Evolutionary conservation across 352 stramenopile species (phyloP), one percentile per base, ranked within the genome.

Genomic region (Phytopythium helicoides): DNA sequence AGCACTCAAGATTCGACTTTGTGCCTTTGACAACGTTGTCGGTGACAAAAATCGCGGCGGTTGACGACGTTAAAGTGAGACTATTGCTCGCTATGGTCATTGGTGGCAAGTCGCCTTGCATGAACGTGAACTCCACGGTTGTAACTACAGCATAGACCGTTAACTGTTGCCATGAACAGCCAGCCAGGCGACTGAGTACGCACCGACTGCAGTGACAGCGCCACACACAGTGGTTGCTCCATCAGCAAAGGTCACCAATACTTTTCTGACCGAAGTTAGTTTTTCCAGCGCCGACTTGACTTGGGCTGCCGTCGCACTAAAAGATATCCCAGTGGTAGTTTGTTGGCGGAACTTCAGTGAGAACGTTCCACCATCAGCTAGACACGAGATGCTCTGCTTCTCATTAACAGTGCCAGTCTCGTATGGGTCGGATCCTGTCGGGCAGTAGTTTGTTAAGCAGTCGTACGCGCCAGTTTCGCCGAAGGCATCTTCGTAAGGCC

Each of bases 401-500:
- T 92, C 81, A 45, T 92, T 85, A 39, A 87, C 74, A 34, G 70
- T 81, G 25, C 68, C 80, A 0, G 58, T 64, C 10, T 89, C 74
- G 40, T 86, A 79, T 22, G 87, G 89, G 47, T 97, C 89, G 25
- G 93, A 92, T 35, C 91, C 93, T 10, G 85, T 66, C 16, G 89
- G 90, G 57, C 94, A 98, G 53, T 89, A 92, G 18, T 77, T 69
- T 34, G 76, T 53, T 15, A 70, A 78, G 74, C 95, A 98, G 44
- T 86, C 68, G 47, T 81, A 85, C 22, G 68, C 64, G 3, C 59
- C 65, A 47, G 82, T 76, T 38, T 85, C 76, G 14, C 77, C 72
- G 15, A 74, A 68, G 3, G 74, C 76, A 2, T 68, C 71, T 2
- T 77, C 59, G 65, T 85, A 92, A 19, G 76, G 74, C 0, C 81